Percentiles rank a stretch among this genome's conserved stretches.
Evolutionary conservation across 345 rosid genomes (phyloP).

Genomic region (Dipteronia dyeriana): DNA sequence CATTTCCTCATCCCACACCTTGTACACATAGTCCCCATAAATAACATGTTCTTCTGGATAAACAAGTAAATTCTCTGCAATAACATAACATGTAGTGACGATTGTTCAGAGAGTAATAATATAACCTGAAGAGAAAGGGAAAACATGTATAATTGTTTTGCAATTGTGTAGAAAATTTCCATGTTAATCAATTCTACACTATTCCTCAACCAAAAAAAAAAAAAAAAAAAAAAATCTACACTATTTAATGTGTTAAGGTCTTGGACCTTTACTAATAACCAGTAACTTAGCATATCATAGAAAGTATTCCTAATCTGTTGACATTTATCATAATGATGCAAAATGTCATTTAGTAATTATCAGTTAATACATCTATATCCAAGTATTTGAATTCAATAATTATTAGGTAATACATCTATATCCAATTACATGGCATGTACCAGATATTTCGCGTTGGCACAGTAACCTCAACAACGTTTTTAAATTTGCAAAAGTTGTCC

Average conservation of each 20-base stretch:
- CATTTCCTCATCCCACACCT: slow-evolving; percentile 83
- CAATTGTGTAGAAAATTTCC: background rate
- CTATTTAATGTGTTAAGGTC: background rate
- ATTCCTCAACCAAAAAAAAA: too few species aligned
- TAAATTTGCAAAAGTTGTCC: background rate
- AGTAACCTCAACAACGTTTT: slow-evolving; percentile 1
- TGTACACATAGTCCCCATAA: slow-evolving; percentile 75
- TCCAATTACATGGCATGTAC: background rate
- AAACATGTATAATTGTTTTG: background rate
- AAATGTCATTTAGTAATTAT: background rate
- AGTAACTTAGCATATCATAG: background rate
- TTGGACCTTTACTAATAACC: background rate
- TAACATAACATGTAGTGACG: slow-evolving; percentile 7
- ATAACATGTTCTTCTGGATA: slow-evolving; percentile 89
- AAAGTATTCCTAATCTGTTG: background rate
- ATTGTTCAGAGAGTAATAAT: slow-evolving; percentile 16
- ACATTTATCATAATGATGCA: background rate
- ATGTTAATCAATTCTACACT: background rate
- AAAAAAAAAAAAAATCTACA: background rate
- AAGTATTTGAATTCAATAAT: background rate
- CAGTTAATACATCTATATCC: background rate
- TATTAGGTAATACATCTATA: background rate
- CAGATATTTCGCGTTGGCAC: background rate
- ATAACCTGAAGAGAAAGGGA: background rate
- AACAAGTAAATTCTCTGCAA: slow-evolving; percentile 80